Percentiles rank a stretch among this genome's conserved stretches.
phyloP scores from a whole-genome alignment of 495 filamentous ascomycete genomes.

The Saxispiralis lemnorum region DNA sequence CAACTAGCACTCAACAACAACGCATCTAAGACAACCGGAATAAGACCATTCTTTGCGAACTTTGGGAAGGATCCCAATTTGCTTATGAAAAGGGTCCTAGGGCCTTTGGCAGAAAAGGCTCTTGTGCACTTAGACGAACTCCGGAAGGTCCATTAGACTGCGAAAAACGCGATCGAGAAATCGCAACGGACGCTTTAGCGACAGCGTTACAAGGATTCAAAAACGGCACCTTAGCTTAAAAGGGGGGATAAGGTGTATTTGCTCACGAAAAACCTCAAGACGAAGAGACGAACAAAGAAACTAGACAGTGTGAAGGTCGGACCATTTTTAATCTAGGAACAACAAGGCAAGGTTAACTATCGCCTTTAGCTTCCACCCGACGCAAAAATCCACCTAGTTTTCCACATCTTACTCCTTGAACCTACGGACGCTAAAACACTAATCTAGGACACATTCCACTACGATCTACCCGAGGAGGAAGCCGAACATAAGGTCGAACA shows the following conservation, averaged over 20 bases:
- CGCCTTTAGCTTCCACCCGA: neutral
- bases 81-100: constrained; percentile 3
- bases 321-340: constrained; percentile 9
- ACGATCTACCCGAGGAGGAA: neutral
- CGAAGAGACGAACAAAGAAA: constrained; percentile 20
- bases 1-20: constrained; percentile 11
- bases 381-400: constrained; percentile 1
- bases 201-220: constrained; percentile 6
- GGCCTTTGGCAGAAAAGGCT: constrained; percentile 1
- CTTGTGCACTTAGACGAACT: constrained; percentile 5
- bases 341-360: neutral
- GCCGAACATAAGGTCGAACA: no score
- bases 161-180: constrained; percentile 10
- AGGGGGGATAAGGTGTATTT: constrained; percentile 22
- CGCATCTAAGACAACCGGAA: neutral
- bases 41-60: constrained; percentile 4
- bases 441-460: constrained; percentile 1
- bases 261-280: constrained; percentile 20
- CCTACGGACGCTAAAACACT: neutral
- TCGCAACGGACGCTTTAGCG: constrained; percentile 13
- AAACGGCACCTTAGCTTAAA: constrained; percentile 14
- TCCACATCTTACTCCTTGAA: constrained; percentile 5
- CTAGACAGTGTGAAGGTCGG: constrained; percentile 20
- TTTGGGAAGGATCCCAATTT: constrained; percentile 7
- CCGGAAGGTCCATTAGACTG: neutral